phyloP scores from a whole-genome alignment of 163 green algal species.

The Scenedesmus sp. region DNA sequence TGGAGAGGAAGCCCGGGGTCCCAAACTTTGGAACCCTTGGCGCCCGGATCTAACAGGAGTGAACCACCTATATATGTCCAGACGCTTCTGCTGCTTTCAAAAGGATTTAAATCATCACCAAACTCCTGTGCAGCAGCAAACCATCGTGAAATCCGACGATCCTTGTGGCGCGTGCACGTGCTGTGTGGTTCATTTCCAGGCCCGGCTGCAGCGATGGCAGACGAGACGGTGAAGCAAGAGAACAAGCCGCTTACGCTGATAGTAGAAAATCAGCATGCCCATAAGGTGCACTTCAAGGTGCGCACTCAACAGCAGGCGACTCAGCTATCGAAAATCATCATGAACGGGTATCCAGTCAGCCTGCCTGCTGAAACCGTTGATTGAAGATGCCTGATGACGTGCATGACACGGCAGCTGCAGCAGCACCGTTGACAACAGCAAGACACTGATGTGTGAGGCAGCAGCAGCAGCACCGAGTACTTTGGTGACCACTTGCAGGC shows the following conservation, averaged over 20 bases:
- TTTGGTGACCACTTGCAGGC: not conserved
- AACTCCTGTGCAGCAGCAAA: no score
- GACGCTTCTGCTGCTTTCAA: no score
- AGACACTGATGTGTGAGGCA: not conserved
- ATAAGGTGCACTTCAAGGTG: constrained; percentile 2
- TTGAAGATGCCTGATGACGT: not conserved
- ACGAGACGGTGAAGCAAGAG: not conserved
- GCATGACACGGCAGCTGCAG: not conserved
- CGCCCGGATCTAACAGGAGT: no score
- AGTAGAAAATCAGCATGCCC: not conserved
- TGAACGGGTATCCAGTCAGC: not conserved
- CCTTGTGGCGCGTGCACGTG: constrained; percentile 3
- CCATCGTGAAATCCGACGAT: no score
- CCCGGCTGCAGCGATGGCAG: not conserved
- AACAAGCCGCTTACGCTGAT: not conserved
- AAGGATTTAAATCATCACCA: no score
- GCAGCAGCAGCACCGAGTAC: not conserved
- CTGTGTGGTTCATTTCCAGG: not conserved
- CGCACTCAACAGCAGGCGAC: not conserved
- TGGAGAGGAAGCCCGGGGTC: no score
- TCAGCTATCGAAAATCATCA: not conserved
- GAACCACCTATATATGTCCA: no score
- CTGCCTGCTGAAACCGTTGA: not conserved
- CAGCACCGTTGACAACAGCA: not conserved
- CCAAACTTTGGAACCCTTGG: no score